Base-by-base conservation (phyloP, 352 stramenopile genomes). In the Phytophthora sp. region DNA sequence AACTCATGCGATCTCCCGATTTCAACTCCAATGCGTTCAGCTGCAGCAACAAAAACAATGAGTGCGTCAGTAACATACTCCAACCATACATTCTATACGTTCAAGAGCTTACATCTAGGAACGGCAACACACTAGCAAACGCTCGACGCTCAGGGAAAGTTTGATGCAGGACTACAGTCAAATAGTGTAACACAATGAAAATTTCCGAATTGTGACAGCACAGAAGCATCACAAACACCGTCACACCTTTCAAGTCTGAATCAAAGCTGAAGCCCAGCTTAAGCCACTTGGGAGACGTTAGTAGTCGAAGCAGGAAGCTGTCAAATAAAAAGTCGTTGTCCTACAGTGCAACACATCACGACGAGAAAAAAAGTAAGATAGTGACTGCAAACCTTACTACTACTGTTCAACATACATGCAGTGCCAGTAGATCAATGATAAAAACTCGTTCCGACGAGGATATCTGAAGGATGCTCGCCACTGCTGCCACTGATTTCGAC, bases 241-340 rank as follows among this genome's bases (percentile, higher is more conserved):
- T 41, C 24, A 24, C 63, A 88, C 82, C 79, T 86, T 82, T 86
- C 39, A 91, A 63, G 39, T 91, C 82, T 1, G 82, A 86, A 20
- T 86, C 73, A 50, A 91, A 91, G 18, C 78, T 77, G 62, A 91
- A 91, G 4, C 82, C 80, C 12, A 89, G 35, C 60, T 89, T 89
- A n/a, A 91, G 36, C 38, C 76, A 64, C 13, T 41, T 15, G 1
- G 44, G 26, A 5, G 66, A 86, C 9, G 53, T 67, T 13, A 91
- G 74, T 13, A 91, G 57, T 0, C 23, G 39, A 5, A 39, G n/a
- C 3, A 89, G 49, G 35, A 89, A 86, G 3, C 18, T 42, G 18
- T 88, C 69, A 27, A 91, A 86, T 12, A 91, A 57, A 20, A 75
- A 72, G 7, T 66, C 50, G 29, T 61, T 80, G 23, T 83, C 55